These are phyloP conservation scores for Wallacemonas sp. DNA, from an alignment of 208 protist genomes.

Conservation along the genomic window DNA sequence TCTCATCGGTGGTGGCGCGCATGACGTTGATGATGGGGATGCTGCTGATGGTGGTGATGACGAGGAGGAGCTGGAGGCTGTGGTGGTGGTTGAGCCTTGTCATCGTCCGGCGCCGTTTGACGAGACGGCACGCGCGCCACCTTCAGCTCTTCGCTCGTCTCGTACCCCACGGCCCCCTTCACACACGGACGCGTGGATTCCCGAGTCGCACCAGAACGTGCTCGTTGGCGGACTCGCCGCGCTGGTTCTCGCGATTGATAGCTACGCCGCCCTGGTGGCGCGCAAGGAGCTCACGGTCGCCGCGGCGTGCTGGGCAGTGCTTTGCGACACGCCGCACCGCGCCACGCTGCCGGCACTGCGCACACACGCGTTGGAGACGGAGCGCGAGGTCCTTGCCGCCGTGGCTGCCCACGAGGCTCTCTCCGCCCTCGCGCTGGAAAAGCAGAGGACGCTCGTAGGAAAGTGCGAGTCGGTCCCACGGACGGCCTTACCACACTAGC, in stretches of 20 bases:
- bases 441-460: conserved; percentile 30
- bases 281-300: conserved; percentile 56
- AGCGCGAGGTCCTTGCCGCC: conserved; percentile 64
- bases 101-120: not conserved
- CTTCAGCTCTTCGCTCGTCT: too few species aligned
- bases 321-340: conserved; percentile 45
- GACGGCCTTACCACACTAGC: too few species aligned
- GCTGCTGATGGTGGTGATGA: not conserved
- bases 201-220: conserved; percentile 40
- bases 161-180: too few species aligned
- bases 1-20: too few species aligned
- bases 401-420: conserved; percentile 43
- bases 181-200: not conserved
- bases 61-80: not conserved
- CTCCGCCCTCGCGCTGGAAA: conserved; percentile 17
- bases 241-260: conserved; percentile 56
- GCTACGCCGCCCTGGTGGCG: conserved; percentile 63
- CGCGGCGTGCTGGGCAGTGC: conserved; percentile 65
- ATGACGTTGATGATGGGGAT: too few species aligned
- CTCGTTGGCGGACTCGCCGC: conserved; percentile 62
- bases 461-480: too few species aligned
- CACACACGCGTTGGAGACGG: conserved; percentile 44
- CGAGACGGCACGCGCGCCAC: too few species aligned
- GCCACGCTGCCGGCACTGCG: conserved; percentile 32
- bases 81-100: not conserved